Conservation (phyloP, 441 rosid genomes). For the Manihot esculenta region DNA sequence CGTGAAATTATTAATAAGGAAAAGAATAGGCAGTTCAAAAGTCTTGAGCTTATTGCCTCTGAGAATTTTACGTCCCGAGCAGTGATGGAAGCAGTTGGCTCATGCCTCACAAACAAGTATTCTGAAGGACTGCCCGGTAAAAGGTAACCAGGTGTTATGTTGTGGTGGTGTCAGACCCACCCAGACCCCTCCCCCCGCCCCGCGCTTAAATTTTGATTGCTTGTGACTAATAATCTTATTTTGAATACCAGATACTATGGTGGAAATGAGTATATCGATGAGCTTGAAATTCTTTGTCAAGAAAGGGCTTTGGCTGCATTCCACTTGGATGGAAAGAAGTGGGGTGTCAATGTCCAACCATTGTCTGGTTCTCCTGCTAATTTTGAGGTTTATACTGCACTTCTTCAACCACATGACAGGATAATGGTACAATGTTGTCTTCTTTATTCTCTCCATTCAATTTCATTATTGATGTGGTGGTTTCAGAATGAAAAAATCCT, state of each 20-base stretch:
- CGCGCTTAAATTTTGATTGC: background rate
- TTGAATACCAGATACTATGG: slow-evolving; percentile 67
- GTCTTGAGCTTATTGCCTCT: slow-evolving; percentile 38
- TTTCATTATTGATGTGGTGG: background rate
- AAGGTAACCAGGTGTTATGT: slow-evolving; percentile 45
- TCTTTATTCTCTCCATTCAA: background rate
- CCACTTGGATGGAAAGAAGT: slow-evolving; percentile 61
- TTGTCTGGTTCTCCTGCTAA: slow-evolving; percentile 97
- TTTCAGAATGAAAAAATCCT: slow-evolving; percentile 5
- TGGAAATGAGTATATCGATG: slow-evolving; percentile 85
- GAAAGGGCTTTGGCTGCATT: slow-evolving; percentile 76
- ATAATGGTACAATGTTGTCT: slow-evolving; percentile 55
- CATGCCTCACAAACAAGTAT: slow-evolving; percentile 88
- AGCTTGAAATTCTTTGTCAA: slow-evolving; percentile 86
- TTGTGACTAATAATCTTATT: background rate
- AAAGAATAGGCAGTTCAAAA: slow-evolving; percentile 78
- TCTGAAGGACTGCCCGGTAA: slow-evolving; percentile 96
- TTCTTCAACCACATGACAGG: slow-evolving; percentile 81
- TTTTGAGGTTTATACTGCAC: slow-evolving; percentile 86
- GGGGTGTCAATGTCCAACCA: slow-evolving; percentile 97
- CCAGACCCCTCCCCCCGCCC: too few relatives aligned
- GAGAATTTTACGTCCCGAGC: slow-evolving; percentile 62
- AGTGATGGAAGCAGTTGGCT: slow-evolving; percentile 95
- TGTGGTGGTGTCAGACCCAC: slow-evolving; percentile 10
- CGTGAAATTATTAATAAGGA: slow-evolving; percentile 58